phyloP scores from a whole-genome alignment of 2,329 filamentous ascomycete genomes.

The Alternaria sp. region DNA sequence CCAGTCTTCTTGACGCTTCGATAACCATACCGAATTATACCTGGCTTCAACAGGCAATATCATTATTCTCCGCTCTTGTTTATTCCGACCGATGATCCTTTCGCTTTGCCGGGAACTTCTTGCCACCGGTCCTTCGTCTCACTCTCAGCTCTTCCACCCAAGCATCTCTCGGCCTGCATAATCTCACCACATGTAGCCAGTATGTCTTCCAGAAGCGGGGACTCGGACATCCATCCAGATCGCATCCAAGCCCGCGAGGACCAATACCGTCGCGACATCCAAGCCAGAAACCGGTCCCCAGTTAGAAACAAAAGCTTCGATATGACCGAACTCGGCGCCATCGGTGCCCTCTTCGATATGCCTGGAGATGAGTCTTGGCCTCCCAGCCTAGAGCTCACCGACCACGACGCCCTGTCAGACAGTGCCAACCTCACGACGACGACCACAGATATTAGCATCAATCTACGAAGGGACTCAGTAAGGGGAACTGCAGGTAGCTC shows the following conservation, averaged over 20 bases:
- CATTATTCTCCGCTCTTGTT: background rate
- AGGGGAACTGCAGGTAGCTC: background rate
- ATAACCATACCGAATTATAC: background rate
- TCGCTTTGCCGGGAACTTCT: background rate
- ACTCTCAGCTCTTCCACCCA: background rate
- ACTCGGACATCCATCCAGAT: background rate
- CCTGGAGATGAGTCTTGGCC: background rate
- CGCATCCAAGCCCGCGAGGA: background rate
- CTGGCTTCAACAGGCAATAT: background rate
- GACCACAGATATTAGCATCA: background rate
- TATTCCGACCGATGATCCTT: background rate
- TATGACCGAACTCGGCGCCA: background rate
- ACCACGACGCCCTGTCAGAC: background rate
- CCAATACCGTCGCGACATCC: background rate
- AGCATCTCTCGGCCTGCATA: background rate
- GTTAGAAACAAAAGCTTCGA: background rate
- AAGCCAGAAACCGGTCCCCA: background rate
- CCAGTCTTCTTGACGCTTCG: background rate
- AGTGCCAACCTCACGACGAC: background rate
- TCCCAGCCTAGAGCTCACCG: background rate
- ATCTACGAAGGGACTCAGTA: fast-evolving
- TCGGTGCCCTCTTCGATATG: background rate
- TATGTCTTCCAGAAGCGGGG: background rate
- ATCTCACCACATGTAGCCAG: background rate
- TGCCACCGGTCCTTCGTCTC: background rate